Evolutionary conservation across 2,329 filamentous ascomycete genomes (phyloP).

Genomic region (Fusarium goolgardi): DNA sequence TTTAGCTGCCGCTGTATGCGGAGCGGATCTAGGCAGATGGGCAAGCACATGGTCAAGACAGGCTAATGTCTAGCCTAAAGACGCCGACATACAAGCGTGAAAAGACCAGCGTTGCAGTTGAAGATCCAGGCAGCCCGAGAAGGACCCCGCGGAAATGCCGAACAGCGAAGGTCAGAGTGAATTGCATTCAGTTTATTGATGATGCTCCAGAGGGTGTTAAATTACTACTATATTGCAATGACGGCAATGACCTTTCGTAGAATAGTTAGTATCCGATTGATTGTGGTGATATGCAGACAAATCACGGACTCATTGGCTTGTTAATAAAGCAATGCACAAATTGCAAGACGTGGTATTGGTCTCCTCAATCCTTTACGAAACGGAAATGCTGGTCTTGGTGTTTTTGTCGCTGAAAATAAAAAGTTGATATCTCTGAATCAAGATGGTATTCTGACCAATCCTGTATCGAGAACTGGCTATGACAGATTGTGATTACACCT

Average conservation of each 20-base stretch:
- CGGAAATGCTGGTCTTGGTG: constrained; percentile 18
- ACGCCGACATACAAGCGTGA: constrained; percentile 32
- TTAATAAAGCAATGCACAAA: constrained; percentile 4
- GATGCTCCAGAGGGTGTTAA: constrained; percentile 1
- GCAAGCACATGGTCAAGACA: constrained; percentile 33
- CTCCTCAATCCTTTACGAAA: constrained; percentile 5
- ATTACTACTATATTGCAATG: background rate
- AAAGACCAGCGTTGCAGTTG: constrained; percentile 9
- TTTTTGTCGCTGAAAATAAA: constrained; percentile 23
- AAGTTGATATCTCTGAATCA: constrained; percentile 42
- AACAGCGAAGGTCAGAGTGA: constrained; percentile 15
- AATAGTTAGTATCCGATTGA: background rate
- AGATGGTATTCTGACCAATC: constrained; percentile 36
- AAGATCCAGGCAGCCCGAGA: background rate
- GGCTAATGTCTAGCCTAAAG: constrained; percentile 27
- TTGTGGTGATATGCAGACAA: background rate
- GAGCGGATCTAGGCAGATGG: constrained; percentile 11
- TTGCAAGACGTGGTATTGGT: constrained; percentile 30
- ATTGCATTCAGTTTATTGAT: constrained; percentile 14
- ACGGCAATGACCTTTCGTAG: background rate
- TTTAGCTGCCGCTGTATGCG: constrained; percentile 40
- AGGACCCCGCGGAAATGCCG: constrained; percentile 9
- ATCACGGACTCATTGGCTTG: background rate
- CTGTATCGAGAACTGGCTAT: constrained; percentile 25
- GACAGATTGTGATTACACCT: constrained; percentile 46